Conservation (phyloP, 257 asterid species). For the Petunia axillaris region DNA sequence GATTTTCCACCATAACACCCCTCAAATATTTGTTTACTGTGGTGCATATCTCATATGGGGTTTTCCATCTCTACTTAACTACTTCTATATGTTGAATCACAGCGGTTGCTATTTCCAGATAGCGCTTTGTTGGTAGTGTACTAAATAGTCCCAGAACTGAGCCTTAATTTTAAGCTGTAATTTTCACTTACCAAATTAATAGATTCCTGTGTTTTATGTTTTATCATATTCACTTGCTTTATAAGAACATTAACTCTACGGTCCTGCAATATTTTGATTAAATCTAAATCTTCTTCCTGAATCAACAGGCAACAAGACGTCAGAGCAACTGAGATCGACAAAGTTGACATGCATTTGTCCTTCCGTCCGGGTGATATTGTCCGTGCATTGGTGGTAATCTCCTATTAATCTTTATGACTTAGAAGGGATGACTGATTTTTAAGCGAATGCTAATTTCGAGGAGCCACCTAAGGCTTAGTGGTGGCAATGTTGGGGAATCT, state of each 20-base stretch:
- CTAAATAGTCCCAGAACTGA: neutral
- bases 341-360: conserved; percentile 88
- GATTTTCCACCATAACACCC: neutral
- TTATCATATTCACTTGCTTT: neutral
- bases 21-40: neutral
- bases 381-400: conserved; percentile 90
- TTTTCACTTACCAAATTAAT: neutral
- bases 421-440: neutral
- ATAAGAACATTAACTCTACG: neutral
- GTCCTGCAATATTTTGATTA: conserved; percentile 25
- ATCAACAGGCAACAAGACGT: conserved; percentile 91
- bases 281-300: conserved; percentile 24
- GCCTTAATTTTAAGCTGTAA: conserved; percentile 11
- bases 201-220: neutral
- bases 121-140: neutral
- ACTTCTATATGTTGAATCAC: neutral
- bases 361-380: conserved; percentile 88
- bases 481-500: neutral
- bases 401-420: neutral
- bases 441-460: neutral
- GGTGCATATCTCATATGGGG: conserved; percentile 4
- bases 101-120: conserved; percentile 10
- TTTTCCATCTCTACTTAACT: neutral
- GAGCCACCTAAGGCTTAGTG: neutral
- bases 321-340: conserved; percentile 96